These are phyloP conservation scores for Dactylellina sp. DNA, from an alignment of 2,329 filamentous ascomycete genomes.

Conservation along the genomic window DNA sequence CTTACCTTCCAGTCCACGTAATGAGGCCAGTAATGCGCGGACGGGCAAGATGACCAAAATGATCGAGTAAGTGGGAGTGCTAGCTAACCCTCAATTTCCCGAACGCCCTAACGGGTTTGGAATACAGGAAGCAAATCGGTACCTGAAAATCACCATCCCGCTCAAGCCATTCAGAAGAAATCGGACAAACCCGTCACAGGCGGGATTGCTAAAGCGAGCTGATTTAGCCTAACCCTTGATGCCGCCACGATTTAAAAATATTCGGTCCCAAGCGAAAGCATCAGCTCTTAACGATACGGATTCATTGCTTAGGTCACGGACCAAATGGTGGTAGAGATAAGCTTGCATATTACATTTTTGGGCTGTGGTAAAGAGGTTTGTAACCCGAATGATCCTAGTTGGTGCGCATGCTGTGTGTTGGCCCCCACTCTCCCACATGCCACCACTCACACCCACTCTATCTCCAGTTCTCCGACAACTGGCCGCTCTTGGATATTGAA, in stretches of 20 bases:
- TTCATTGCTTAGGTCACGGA: background rate
- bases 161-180: conserved; percentile 12
- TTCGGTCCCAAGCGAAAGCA: conserved; percentile 42
- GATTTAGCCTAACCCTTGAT: conserved; percentile 48
- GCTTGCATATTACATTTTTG: conserved; percentile 22
- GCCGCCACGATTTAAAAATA: conserved; percentile 38
- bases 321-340: conserved; percentile 31
- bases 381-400: conserved; percentile 37
- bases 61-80: conserved; percentile 41
- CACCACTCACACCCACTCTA: conserved; percentile 1
- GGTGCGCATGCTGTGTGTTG: no score
- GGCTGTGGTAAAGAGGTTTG: conserved; percentile 7
- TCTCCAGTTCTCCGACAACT: conserved; percentile 36
- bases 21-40: conserved; percentile 26
- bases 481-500: conserved; percentile 20
- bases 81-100: conserved; percentile 25
- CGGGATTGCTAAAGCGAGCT: background rate
- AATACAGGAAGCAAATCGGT: conserved; percentile 20
- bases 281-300: conserved; percentile 1
- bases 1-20: conserved; percentile 8
- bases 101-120: conserved; percentile 22
- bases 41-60: conserved; percentile 44
- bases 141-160: conserved; percentile 51
- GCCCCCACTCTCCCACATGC: conserved; percentile 15
- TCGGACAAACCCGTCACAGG: conserved; percentile 45